These are phyloP conservation scores for Leccinum ponderosum DNA, from an alignment of 1,284 basidiomycete genomes.

Conservation along the genomic window DNA sequence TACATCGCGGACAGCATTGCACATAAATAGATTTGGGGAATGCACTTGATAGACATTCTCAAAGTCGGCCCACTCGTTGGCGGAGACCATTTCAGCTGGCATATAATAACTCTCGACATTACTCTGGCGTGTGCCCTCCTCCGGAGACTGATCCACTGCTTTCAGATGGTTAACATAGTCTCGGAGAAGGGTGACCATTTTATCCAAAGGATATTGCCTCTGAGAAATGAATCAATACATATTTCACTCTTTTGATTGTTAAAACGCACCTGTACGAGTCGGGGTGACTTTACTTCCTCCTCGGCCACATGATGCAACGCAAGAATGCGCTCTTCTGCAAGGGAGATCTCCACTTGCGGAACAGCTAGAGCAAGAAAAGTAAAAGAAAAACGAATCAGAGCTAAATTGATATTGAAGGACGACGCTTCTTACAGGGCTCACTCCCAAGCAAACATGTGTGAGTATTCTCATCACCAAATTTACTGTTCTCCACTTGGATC, in stretches of 20 bases:
- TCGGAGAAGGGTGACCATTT: constrained; percentile 60
- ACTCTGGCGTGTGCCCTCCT: constrained; percentile 32
- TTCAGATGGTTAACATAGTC: constrained; percentile 61
- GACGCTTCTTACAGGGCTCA: constrained; percentile 57
- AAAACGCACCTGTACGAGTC: constrained; percentile 18
- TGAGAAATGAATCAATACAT: constrained; percentile 12
- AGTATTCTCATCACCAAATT: constrained; percentile 88
- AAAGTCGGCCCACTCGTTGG: constrained; percentile 80
- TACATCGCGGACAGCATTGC: constrained; percentile 78
- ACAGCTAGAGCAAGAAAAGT: constrained; percentile 50
- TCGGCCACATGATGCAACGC: constrained; percentile 43
- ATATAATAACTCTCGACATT: constrained; percentile 55
- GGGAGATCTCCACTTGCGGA: constrained; percentile 65
- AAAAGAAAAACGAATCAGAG: background rate
- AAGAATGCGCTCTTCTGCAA: constrained; percentile 59
- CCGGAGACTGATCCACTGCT: constrained; percentile 44
- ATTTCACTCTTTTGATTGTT: background rate
- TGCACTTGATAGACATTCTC: constrained; percentile 93
- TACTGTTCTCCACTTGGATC: constrained; percentile 52
- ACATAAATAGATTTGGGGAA: constrained; percentile 82
- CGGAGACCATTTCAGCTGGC: constrained; percentile 62
- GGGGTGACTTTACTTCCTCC: constrained; percentile 14
- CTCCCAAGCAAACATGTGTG: constrained; percentile 86
- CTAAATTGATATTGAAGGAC: constrained; percentile 3
- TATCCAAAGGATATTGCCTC: constrained; percentile 38